Evolutionary conservation across 1,139 yeast genomes (phyloP), one percentile per base, ranked within the genome.

Genomic region (Geotrichum carabidarum): DNA sequence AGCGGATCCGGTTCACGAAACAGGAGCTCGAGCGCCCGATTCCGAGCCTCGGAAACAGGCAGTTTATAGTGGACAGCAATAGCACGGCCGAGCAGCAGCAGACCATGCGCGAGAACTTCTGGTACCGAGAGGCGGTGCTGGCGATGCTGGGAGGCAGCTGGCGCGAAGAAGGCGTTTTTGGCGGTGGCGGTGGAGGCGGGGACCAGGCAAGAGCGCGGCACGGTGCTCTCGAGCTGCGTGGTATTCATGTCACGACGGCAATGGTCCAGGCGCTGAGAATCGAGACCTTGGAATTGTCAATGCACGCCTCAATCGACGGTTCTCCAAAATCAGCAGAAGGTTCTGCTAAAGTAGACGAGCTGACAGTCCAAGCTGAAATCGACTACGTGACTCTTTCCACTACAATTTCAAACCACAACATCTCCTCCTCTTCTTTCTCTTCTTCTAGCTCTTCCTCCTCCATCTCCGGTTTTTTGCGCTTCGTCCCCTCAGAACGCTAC

Each of bases 41-140:
- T 34, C 97, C 98, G n/a, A 83, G 88, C 32, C 71, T 90, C 44
- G 69, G 86, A 41, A 80, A 82, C 47, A 81, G 83, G 58, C 96
- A 90, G 69, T 87, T 83, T 64, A 75, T 89, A 15, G 79, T 83
- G 38, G 85, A 84, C 62, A 78, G 81, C 51, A 78, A 77, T 52
- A 65, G 82, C 34, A 72, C 81, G 0, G 81, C 78, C 2, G 73
- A 78, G 70, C 62, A 84, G 78, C 56, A 86, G 79, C 57, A 75
- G 71, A 59, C 67, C 61, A 45, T 82, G 70, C 76, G 81, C 57
- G 82, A 82, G 59, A 72, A 80, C 4, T 93, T 90, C 68, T 93
- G 99, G 99, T 78, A 86, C 56, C 73, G 95, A 55, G 82, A 85
- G 56, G 75, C 77, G 54, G 67, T 93, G 1, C 71, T 93, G 53